Evolutionary conservation across 768 basidiomycete genomes (phyloP).

Genomic region (Lactarius indigo): DNA sequence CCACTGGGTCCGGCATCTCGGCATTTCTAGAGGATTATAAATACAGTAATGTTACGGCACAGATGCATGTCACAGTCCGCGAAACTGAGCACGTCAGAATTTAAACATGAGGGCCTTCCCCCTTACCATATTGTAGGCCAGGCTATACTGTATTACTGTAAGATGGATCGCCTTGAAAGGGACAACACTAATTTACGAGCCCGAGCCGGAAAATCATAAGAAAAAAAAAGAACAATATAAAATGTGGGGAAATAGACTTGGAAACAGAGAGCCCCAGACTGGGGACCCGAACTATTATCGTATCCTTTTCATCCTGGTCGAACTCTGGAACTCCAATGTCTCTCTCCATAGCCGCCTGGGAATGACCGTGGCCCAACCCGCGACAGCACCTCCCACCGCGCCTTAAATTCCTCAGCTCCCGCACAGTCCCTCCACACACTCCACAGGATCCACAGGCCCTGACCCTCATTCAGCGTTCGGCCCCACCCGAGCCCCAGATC

Average conservation of each 20-base stretch:
- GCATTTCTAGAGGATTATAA: no score
- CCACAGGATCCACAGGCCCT: no score
- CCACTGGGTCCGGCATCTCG: no score
- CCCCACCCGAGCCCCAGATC: slow-evolving; percentile 76
- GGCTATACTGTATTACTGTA: no score
- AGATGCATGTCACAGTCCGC: no score
- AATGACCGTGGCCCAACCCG: no score
- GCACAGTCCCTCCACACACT: no score
- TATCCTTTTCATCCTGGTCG: slow-evolving; percentile 27
- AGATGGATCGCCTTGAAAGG: neutral
- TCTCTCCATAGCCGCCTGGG: slow-evolving; percentile 59
- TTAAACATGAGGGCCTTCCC: no score
- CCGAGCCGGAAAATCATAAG: neutral
- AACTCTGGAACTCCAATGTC: slow-evolving; percentile 59
- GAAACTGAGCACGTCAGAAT: no score
- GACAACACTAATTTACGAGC: neutral
- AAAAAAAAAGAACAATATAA: neutral
- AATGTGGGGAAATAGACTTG: neutral
- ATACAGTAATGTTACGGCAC: neutral
- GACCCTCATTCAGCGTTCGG: slow-evolving; percentile 79
- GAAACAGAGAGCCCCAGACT: no score
- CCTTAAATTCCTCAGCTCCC: slow-evolving; percentile 88
- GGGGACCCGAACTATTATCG: slow-evolving; percentile 18
- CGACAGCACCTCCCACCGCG: slow-evolving; percentile 79
- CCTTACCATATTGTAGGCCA: no score